Conservation (phyloP, 1,284 basidiomycete species). For the Malassezia vespertilionis region DNA sequence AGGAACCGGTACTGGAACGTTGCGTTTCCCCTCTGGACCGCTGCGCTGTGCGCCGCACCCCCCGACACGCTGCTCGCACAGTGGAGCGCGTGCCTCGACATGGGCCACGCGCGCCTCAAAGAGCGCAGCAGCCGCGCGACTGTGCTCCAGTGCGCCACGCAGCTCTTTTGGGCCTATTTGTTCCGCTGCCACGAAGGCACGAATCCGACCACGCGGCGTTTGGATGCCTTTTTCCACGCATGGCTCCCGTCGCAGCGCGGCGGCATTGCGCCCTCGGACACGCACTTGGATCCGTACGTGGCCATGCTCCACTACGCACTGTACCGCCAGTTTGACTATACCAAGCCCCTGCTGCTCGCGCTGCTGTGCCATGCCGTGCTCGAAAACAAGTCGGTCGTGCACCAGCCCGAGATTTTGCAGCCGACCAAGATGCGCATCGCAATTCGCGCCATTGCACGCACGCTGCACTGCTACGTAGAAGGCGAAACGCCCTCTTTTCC, state of each 20-base stretch:
- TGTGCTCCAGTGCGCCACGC: constrained; percentile 70
- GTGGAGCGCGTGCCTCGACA: constrained; percentile 55
- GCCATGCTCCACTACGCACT: constrained; percentile 73
- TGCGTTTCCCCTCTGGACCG: constrained; percentile 74
- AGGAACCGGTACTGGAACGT: constrained; percentile 84
- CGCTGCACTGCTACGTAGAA: constrained; percentile 61
- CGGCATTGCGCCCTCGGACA: constrained; percentile 60
- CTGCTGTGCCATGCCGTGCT: constrained; percentile 33
- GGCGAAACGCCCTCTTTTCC: constrained; percentile 65
- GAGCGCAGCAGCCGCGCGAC: constrained; percentile 65
- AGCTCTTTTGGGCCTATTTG: constrained; percentile 84
- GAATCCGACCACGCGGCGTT: constrained; percentile 64
- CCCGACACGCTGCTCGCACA: constrained; percentile 72
- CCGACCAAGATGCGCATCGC: constrained; percentile 58
- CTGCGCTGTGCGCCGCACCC: constrained; percentile 74
- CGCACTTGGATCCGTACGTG: constrained; percentile 65
- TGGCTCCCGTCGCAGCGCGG: constrained; percentile 68
- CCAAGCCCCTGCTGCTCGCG: constrained; percentile 62
- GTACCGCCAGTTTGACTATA: constrained; percentile 74
- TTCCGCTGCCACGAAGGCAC: constrained; percentile 78
- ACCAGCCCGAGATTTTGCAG: constrained; percentile 36
- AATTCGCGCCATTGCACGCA: constrained; percentile 65
- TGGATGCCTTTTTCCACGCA: constrained; percentile 65
- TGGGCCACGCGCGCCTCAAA: constrained; percentile 66
- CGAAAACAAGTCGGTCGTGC: constrained; percentile 30